These are phyloP conservation scores for Priceomyces melissophilus DNA, from an alignment of 805 yeast species.

Conservation along the genomic window DNA sequence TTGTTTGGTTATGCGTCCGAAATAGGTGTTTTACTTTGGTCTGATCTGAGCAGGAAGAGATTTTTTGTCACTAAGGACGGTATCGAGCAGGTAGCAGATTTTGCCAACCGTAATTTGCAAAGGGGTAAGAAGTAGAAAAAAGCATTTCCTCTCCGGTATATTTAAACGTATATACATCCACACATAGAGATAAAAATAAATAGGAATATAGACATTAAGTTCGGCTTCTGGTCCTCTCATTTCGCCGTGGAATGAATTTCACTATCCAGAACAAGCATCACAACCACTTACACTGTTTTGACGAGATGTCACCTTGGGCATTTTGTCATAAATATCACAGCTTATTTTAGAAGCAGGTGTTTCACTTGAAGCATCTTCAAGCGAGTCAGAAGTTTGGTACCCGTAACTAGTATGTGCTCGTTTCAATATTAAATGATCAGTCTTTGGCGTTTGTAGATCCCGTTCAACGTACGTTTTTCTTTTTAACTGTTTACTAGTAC, in stretches of 20 bases:
- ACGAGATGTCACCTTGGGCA: constrained; percentile 19
- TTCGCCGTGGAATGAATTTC: neutral
- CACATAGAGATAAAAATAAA: constrained; percentile 3
- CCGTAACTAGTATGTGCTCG: neutral
- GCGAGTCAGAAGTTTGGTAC: constrained; percentile 1
- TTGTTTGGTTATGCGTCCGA: constrained; percentile 80
- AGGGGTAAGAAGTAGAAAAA: constrained; percentile 1
- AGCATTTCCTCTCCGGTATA: neutral
- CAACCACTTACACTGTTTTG: constrained; percentile 25
- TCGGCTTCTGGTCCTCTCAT: neutral
- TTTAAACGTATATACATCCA: neutral
- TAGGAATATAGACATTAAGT: neutral
- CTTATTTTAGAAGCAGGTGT: constrained; percentile 12
- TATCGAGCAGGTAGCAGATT: constrained; percentile 84
- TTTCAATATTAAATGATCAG: neutral
- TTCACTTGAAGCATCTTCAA: neutral
- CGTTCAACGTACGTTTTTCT: constrained; percentile 20
- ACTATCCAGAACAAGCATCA: constrained; percentile 40
- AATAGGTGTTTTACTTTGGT: constrained; percentile 90
- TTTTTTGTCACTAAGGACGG: constrained; percentile 91
- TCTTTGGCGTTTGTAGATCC: too few relatives aligned
- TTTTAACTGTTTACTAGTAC: constrained; percentile 10
- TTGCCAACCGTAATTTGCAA: constrained; percentile 59
- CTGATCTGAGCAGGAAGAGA: constrained; percentile 60
- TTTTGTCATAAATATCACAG: constrained; percentile 33